Evolutionary conservation across 179 eudicot genomes (phyloP), one percentile per base, ranked within the genome.

Genomic region (Patellifolia procumbens): DNA sequence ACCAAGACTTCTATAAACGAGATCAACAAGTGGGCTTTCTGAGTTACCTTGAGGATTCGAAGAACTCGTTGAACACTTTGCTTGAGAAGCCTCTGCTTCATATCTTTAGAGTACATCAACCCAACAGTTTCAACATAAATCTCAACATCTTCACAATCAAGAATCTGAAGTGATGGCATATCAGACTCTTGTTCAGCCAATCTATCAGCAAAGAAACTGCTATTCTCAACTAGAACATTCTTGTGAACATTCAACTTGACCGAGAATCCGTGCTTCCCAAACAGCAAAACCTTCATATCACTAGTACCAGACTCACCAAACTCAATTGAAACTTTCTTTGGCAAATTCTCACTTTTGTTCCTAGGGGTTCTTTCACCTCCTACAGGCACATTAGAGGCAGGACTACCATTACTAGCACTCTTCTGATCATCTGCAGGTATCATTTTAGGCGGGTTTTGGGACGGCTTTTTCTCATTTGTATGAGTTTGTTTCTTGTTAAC

Each of bases 201-300:
- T 80, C 74, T 90, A 31, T 83, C 84, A 15, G 88, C 86, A 58
- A 94, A 94, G 81, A 80, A 89, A 66, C 79, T 83, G 70, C 97
- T 92, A 69, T 81, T 75, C 16, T 87, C 91, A 61, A 81, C 68
- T 39, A 94, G 73, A 67, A 92, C 86, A 77, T 72, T 74, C 76
- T 79, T 94, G 59, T 94, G 98, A 53, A 92, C 96, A 78, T 88
- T 90, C 94, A 94, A 82, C 85, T 90, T 94, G 66, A 92, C 98
- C 10, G 89, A 68, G 32, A 94, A 83, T 15, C 96, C 96, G 72
- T 92, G 92, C 70, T 86, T 92, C 37, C 97, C 98, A 31, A 78
- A 76, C 82, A 94, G 65, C 49, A 92, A 84, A 8, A 94, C 84
- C 84, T 86, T 92, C 83, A 89, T 62, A 85, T 94, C 97, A 81